Base-by-base conservation (phyloP, 2,329 filamentous ascomycete species). In the Fusarium acutatum region DNA sequence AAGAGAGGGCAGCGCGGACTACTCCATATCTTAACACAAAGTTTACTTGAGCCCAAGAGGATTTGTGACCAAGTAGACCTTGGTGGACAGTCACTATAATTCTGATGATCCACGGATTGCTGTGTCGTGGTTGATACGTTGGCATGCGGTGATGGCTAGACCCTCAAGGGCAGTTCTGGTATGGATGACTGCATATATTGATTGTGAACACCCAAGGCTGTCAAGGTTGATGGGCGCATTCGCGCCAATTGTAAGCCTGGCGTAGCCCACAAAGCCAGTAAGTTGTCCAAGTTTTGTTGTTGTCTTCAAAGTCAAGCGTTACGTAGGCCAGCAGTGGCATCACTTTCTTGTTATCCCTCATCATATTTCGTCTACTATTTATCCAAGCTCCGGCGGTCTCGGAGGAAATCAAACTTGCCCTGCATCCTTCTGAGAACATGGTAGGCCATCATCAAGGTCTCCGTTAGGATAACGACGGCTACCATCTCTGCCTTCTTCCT, bases 391-490 rank as follows among this genome's bases (percentile, higher is more conserved):
- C 52, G 64, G 17, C 69, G 58, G 32, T 79, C 70, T 52, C 72
- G 50, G 9, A 81, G 65, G 34, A 76, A 77, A 62, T 82, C 79
- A 52, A 81, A 70, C 65, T 75, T 79, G 18, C 76, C 75, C 50
- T 78, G 74, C 30, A 69, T 71, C n/a, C 75, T 74, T 43, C 74
- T 73, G 22, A 80, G 53, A n/a, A 77, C 40, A 43, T 80, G 76
- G 52, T 75, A 71, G 28, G 76, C 64, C 47, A 74, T 75, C 32
- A 75, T 64, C n/a, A 74, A 28, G 20, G 78, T 41, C 26, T 79
- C 75, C 24, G 72, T 62, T 30, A 69, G 46, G 14, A 78, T 38
- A 26, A 76, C 58, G 18, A 65, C 62, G 30, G 71, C 69, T 6
- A 76, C 60, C n/a, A 74, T 56, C 26, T 60, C 73, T 24, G 75